Evolutionary conservation across 78 protist genomes (phyloP), one percentile per base, ranked within the genome.

Genomic region (Dictyostelium capitatum): DNA sequence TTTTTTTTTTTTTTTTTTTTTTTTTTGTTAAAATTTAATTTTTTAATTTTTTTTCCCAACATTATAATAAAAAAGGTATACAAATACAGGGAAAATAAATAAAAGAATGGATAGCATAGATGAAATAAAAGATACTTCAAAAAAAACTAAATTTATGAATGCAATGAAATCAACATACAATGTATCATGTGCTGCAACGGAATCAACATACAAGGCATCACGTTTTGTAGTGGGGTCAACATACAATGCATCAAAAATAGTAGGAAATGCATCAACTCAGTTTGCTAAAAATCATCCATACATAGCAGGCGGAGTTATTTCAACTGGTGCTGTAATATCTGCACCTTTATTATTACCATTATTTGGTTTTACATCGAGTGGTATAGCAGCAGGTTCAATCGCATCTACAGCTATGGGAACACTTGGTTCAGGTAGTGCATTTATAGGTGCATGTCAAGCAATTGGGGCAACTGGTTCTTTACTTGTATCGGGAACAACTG

Each of bases 311-410:
- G 59, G 12, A 3, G 3, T 3, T 3, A 54, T 54, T 3, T 3
- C 59, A 54, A 3, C 19, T 3, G 77, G 51, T 46, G 48, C 51
- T 17, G 48, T 70, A 1, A 17, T 15, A 3, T 1, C 77, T 17
- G 3, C 51, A 46, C 77, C 48, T 46, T 70, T 46, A 70, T 11
- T 46, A 70, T 17, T 70, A 43, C 4, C 77, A 70, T 47, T 3
- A 46, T 4, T 70, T 17, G 48, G 64, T 70, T 70, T 70, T 46
- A 47, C 51, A 43, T 3, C 28, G 1, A 3, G 59, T 54, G 59
- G 59, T 54, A 54, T 54, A 54, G 59, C 59, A 54, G 77, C 51
- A 70, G 64, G 77, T 3, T 43, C 51, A 70, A 17, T 70, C 3
- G 48, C 77, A 3, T 11, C 77, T 70, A 3, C 51, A 70, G 77